phyloP scores from a whole-genome alignment of 768 basidiomycete genomes.

The Naganishia onofrii region DNA sequence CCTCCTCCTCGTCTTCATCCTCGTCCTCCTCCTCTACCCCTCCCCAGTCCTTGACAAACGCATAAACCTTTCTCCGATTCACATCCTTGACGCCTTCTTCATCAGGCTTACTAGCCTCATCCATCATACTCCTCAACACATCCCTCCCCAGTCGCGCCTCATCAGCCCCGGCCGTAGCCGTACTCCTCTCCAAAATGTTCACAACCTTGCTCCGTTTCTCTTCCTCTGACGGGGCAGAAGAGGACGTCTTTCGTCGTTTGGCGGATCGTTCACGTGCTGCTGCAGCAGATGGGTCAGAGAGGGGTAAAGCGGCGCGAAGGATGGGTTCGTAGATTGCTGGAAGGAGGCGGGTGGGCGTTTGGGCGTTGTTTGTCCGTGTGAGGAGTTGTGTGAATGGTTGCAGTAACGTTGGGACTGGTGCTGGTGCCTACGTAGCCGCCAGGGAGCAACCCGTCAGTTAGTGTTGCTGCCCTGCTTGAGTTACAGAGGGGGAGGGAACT shows the following conservation, averaged over 20 bases:
- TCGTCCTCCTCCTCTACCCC: slow-evolving; percentile 50
- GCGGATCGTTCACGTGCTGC: slow-evolving; percentile 52
- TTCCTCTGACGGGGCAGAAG: background rate
- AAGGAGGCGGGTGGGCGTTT: slow-evolving; percentile 72
- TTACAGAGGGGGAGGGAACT: background rate
- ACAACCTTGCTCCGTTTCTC: background rate
- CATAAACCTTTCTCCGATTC: slow-evolving; percentile 79
- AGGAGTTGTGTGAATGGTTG: slow-evolving; percentile 71
- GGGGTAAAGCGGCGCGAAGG: slow-evolving; percentile 58
- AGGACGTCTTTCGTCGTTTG: slow-evolving; percentile 4
- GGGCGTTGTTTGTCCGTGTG: slow-evolving; percentile 64
- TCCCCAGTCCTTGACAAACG: slow-evolving; percentile 65
- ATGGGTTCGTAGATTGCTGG: slow-evolving; percentile 69
- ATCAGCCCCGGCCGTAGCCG: background rate
- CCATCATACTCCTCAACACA: slow-evolving; percentile 66
- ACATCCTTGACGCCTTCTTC: slow-evolving; percentile 68
- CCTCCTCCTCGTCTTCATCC: slow-evolving; percentile 27
- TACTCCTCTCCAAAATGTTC: slow-evolving; percentile 27
- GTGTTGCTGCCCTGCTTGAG: too few relatives aligned
- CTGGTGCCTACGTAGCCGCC: background rate
- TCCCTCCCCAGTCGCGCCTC: slow-evolving; percentile 20
- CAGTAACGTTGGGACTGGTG: slow-evolving; percentile 55
- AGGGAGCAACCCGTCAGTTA: background rate
- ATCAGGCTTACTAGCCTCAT: slow-evolving; percentile 61
- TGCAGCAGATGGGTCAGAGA: slow-evolving; percentile 39